Base-by-base conservation (phyloP, 1,284 basidiomycete species). In the Gymnopus androsaceus region DNA sequence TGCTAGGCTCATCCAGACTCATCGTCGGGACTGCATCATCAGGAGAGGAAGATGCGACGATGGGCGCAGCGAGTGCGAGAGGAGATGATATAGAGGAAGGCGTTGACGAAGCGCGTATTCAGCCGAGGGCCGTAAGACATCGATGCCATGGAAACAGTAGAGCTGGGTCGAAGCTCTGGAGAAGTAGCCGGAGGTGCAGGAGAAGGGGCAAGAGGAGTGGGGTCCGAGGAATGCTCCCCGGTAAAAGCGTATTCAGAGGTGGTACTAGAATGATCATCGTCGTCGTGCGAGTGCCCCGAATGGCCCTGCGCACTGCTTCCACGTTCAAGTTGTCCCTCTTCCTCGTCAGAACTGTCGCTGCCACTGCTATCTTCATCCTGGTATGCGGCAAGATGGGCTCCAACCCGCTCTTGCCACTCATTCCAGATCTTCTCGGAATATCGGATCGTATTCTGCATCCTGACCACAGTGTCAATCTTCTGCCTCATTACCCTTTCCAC, bases 401-500 rank as follows among this genome's bases (percentile, higher is more conserved):
- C 89, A 27, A 98, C 90, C 64, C 86, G 87, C 69, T 92, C 91
- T 69, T 98, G 92, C 95, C 96, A 99, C 72, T 99, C 97, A 64
- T 91, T 89, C 71, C 97, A 88, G 25, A 98, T 92, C 74, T 97
- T 97, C 75, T 99, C 97, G 33, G 94, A 90, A 72, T 99, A 99
- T 58, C 94, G 82, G 63, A 99, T 97, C 23, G 95, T 98, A 69
- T 98, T 98, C 73, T 97, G 92, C 88, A 99, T 90, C 40, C 97
- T 89, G 57, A 95, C 93, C 46, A 98, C 92, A 59, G 90, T 94
- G 72, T 95, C 95, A 60, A 95, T 85, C 79, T 99, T 99, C 71
- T 92, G 87, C 34, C 92, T 82, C 79, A 97, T 91, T 34, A 96
- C 83, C 34, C 89, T 84, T 64, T 95, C 93, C 7, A 89, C 89